These are phyloP conservation scores for Eucalyptus tenuipes DNA, from an alignment of 345 rosid genomes.

Conservation along the genomic window DNA sequence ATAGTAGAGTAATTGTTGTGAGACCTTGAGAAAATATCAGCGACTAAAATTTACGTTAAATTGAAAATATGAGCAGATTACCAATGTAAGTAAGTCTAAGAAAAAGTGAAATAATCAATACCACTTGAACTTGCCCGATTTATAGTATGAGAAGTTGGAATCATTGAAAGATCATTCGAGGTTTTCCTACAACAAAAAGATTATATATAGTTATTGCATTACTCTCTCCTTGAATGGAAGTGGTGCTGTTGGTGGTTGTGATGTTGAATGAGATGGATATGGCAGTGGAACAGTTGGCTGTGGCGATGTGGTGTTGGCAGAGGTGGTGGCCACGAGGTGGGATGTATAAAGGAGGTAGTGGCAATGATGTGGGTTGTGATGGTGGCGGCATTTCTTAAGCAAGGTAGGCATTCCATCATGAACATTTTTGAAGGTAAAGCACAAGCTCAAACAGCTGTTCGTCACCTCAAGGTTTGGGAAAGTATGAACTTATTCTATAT, in stretches of 20 bases:
- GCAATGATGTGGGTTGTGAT: not conserved
- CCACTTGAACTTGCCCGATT: not conserved
- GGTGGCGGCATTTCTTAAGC: not conserved
- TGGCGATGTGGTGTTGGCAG: not conserved
- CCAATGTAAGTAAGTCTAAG: not conserved
- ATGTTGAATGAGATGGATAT: not conserved
- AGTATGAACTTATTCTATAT: not conserved
- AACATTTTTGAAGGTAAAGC: not conserved
- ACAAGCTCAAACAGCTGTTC: not conserved
- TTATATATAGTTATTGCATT: not conserved
- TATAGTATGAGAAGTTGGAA: not conserved
- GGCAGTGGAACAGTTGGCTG: not conserved
- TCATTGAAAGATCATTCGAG: not conserved
- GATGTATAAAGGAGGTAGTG: not conserved
- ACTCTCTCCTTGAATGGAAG: not conserved
- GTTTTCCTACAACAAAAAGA: not conserved
- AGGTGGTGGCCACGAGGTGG: not conserved
- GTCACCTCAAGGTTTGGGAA: not conserved
- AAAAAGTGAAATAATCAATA: not conserved
- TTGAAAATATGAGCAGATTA: not conserved
- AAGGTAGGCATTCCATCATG: not conserved
- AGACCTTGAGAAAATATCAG: not conserved
- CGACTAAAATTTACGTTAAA: not conserved
- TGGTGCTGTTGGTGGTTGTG: not conserved
- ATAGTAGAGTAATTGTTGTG: not conserved